Conservation (phyloP, 2,329 filamentous ascomycete genomes). For the Stemphylium beticola region DNA sequence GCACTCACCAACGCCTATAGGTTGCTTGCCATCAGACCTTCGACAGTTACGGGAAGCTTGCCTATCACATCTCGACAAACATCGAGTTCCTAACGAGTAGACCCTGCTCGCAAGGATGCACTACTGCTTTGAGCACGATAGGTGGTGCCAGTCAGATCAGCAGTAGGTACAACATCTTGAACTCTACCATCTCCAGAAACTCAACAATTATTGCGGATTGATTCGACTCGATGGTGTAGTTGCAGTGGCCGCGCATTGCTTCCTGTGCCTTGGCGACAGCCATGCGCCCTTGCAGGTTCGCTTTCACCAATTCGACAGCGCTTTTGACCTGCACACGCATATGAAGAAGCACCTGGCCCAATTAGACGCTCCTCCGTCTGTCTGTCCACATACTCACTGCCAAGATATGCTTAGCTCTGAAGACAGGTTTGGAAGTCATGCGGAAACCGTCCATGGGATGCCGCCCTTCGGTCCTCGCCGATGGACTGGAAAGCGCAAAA, state of each 20-base stretch:
- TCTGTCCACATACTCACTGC: background rate
- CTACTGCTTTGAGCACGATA: constrained; percentile 1
- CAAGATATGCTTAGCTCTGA: background rate
- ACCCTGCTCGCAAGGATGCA: background rate
- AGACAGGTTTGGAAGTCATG: background rate
- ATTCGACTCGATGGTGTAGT: background rate
- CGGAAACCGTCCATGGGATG: background rate
- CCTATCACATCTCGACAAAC: background rate
- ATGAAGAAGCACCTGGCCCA: background rate
- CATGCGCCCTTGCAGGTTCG: background rate
- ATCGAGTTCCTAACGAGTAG: background rate
- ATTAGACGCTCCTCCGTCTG: background rate
- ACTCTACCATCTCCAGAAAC: background rate
- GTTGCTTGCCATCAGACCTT: background rate
- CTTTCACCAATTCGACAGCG: background rate
- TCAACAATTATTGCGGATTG: background rate
- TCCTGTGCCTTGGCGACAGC: background rate
- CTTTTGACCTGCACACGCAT: background rate
- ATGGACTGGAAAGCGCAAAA: background rate
- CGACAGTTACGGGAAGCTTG: background rate
- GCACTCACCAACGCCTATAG: background rate
- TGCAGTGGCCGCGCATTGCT: background rate
- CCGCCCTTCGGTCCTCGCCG: background rate
- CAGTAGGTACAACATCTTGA: background rate
- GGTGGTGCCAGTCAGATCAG: background rate